Evolutionary conservation across 805 yeast species (phyloP), one percentile per base, ranked within the genome.

Genomic region (Candida germanica): DNA sequence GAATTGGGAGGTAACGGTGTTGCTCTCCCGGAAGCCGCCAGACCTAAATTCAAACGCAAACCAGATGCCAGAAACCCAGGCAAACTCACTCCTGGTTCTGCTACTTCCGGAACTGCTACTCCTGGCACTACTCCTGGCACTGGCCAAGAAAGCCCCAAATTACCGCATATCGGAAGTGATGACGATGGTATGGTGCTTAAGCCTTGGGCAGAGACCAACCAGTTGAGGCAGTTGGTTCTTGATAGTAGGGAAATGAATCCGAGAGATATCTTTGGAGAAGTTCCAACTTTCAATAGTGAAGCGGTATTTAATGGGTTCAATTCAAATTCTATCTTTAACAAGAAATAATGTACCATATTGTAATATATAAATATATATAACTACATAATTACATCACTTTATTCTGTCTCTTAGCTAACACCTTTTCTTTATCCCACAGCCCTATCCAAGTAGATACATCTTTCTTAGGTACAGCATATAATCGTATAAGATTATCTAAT

Each of bases 401-500:
- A 6, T 7, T 20, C 23, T 20, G 23, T 26, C 70, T 54, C 39
- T 66, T 76, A 22, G 71, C 67, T 31, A 84, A 49, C 5, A 84
- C 87, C 15, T 62, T 64, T 16, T 69, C 67, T 53, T 80, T 83
- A 43, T 70, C 72, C 93, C 94, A 84, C 4, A 58, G 63, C 1
- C 66, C 48, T 23, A 87, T 51, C 95, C 96, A 89, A 5, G 53
- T 66, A 14, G 70, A 64, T 2, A 83, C 68, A 29, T 80, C 82
- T 4, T 53, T 63, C 54, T 82, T 86, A 6, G 96, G 96, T 14
- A 89, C 89, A 18, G 87, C 75, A 48, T 81, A 87, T 7, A 91
- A 52, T 46, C 87, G 73, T 40, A 87, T 68, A 26, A 83, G 69
- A 41, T 75, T 71, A 50, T 89, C 96, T 43, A 89, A 80, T 28